Conservation (phyloP, 129 eudicot species). For the sunflower (Helianthus annuus) region HanXRQr2.0-SUNRISE NC_035433.2:131232661-131233160, state of each 20-base stretch:
- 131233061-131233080: too few species aligned
- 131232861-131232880: conserved; percentile 40
- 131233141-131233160: too few species aligned
- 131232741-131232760: conserved; percentile 39
- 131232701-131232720: too few species aligned
- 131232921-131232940: conserved; percentile 12
- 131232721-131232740: background rate
- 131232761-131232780: conserved; percentile 64
- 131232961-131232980: conserved; percentile 31
- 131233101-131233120: too few species aligned
- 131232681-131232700: too few species aligned
- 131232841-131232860: conserved; percentile 57
- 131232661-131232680: too few species aligned
- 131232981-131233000: conserved; percentile 37
- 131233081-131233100: too few species aligned
- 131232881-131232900: conserved; percentile 50
- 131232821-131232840: conserved; percentile 54
- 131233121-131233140: too few species aligned
- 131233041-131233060: conserved; percentile 34
- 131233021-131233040: conserved; percentile 25
- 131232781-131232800: conserved; percentile 72
- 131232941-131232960: conserved; percentile 20
- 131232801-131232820: conserved; percentile 59
- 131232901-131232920: conserved; percentile 32
- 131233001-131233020: conserved; percentile 24